A percentile compares a stretch with the other conserved stretches of the same genome.
Evolutionary conservation across 768 basidiomycete species (phyloP).

Genomic region (Boletus coccyginus): DNA sequence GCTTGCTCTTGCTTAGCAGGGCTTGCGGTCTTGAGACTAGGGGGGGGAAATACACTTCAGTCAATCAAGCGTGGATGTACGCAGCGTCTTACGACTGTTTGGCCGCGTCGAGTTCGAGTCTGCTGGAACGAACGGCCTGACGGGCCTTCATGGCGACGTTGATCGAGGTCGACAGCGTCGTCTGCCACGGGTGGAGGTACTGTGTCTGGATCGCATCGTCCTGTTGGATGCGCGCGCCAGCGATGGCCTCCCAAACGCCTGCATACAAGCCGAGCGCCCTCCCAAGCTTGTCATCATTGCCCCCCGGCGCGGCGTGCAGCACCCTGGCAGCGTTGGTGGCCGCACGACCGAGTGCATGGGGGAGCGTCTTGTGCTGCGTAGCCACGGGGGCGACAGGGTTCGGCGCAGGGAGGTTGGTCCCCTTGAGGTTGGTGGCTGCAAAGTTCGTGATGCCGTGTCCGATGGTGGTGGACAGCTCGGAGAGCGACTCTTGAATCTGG

Average conservation of each 20-base stretch:
- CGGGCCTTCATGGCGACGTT: conserved; percentile 91
- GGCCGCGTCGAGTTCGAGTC: conserved; percentile 87
- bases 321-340: conserved; percentile 57
- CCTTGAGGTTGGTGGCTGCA: conserved; percentile 85
- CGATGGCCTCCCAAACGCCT: conserved; percentile 79
- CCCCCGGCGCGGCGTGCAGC: conserved; percentile 44
- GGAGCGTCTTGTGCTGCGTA: conserved; percentile 89
- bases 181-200: conserved; percentile 85
- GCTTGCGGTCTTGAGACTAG: conserved; percentile 73
- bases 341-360: conserved; percentile 88
- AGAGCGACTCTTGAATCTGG: conserved; percentile 79
- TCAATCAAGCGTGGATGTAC: neutral
- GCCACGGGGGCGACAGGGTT: conserved; percentile 50
- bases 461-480: conserved; percentile 69
- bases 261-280: conserved; percentile 79
- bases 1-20: conserved; percentile 88
- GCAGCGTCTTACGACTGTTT: conserved; percentile 68
- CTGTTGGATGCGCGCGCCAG: conserved; percentile 75
- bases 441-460: conserved; percentile 77
- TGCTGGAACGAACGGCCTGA: conserved; percentile 72
- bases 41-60: neutral
- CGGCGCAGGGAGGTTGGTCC: conserved; percentile 81
- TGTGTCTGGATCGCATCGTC: conserved; percentile 64
- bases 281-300: conserved; percentile 65
- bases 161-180: conserved; percentile 79